Evolutionary conservation across 176 grass and related monocot species (phyloP), one percentile per base, ranked within the genome.

Genomic region (Dendrocalamus sinicus): DNA sequence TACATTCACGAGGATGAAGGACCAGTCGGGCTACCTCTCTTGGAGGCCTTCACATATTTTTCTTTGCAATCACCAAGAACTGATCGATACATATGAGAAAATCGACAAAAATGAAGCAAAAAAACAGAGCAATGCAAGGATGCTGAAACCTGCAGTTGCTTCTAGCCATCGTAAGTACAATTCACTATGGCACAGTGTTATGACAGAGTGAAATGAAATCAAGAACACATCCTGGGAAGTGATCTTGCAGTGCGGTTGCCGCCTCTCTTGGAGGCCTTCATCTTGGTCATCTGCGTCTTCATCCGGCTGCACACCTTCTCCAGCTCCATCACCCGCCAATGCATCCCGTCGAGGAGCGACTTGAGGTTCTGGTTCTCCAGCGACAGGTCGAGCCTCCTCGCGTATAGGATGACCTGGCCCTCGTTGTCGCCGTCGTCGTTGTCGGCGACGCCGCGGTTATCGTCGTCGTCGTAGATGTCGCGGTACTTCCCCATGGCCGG

Each of bases 141-240:
- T 17, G 64, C 41, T 66, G 62, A 53, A 86, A 67, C 69, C 83
- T 67, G 86, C 87, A 77, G 8, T 47, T 60, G 23, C 47, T 62
- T 61, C 79, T 87, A 85, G 53, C 52, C 12, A 12, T 50, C 26
- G 35, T 84, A 81, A 86, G 83, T 90, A 95, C 88, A 91, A 30
- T 53, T 53, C 20, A n/a, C 26, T 83, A 40, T 17, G 8, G 52
- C 48, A 71, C 45, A 79, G 2, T 43, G 15, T 32, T 24, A 22
- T 4, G 30, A 16, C 73, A 52, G 47, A 69, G 14, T 0, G 78
- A 26, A 73, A 13, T 59, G 57, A 11, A 58, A 81, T 99, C 94
- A 99, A 65, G 94, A 99, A 91, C 97, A 99, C 83, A 99, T 95
- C 79, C 80, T 96, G 72, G 97, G 97, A 2, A 99, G 92, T 72